phyloP scores from a whole-genome alignment of 768 basidiomycete species.

The Tylopilus sp. region DNA sequence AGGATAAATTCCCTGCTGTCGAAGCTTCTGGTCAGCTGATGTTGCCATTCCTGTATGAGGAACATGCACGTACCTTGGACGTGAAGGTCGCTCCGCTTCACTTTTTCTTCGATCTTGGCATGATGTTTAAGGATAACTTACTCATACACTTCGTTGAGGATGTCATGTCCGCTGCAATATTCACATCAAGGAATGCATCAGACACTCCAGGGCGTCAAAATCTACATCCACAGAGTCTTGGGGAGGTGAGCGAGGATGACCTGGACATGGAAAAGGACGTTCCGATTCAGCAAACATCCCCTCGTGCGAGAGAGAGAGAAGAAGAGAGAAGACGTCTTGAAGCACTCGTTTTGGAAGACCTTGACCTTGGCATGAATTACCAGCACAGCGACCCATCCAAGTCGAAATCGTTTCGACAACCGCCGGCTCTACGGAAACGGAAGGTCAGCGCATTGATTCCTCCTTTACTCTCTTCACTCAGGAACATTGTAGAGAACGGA shows the following conservation, averaged over 20 bases:
- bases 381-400: constrained; percentile 13
- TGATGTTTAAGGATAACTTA: constrained; percentile 36
- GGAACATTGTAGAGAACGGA: constrained; percentile 6
- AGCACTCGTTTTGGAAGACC: constrained; percentile 54
- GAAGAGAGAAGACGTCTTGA: constrained; percentile 44
- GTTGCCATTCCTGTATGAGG: background rate
- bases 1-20: constrained; percentile 20
- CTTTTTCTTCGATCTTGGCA: constrained; percentile 67
- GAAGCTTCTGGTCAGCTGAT: constrained; percentile 13
- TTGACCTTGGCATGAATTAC: constrained; percentile 53
- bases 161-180: constrained; percentile 23
- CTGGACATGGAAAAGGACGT: constrained; percentile 13
- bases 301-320: constrained; percentile 27
- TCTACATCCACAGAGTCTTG: background rate
- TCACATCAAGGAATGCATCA: constrained; percentile 6
- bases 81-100: constrained; percentile 62
- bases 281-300: constrained; percentile 24
- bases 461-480: constrained; percentile 3
- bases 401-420: constrained; percentile 6
- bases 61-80: constrained; percentile 16
- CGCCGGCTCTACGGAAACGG: background rate
- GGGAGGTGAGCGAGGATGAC: constrained; percentile 12
- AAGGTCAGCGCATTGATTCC: constrained; percentile 15
- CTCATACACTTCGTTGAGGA: constrained; percentile 50
- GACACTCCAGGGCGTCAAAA: background rate